Evolutionary conservation across 2,329 filamentous ascomycete species (phyloP).

Genomic region (Fusarium camptoceras): DNA sequence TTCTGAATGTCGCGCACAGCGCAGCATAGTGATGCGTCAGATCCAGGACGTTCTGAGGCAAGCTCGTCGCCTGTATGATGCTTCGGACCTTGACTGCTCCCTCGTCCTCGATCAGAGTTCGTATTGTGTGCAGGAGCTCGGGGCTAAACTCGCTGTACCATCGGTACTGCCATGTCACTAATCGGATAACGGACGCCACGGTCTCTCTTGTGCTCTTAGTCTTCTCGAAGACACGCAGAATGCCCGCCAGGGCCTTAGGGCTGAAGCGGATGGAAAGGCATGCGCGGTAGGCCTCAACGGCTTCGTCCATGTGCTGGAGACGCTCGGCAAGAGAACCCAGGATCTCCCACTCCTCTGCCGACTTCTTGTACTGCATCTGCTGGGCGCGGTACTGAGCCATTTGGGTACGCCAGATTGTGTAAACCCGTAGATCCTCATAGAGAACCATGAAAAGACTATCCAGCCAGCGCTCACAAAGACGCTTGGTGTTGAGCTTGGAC

Average conservation of each 20-base stretch:
- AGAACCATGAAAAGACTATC: constrained; percentile 99
- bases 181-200: constrained; percentile 84
- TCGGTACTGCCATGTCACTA: constrained; percentile 98
- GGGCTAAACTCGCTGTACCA: constrained; percentile 99
- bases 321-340: constrained; percentile 92
- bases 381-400: constrained; percentile 96
- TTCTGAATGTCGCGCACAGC: constrained; percentile 93
- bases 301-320: constrained; percentile 91
- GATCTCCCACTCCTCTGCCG: constrained; percentile 97
- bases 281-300: constrained; percentile 90
- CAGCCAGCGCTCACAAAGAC: constrained; percentile 95
- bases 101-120: constrained; percentile 95
- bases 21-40: constrained; percentile 96
- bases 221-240: constrained; percentile 82
- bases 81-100: constrained; percentile 97
- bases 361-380: constrained; percentile 95
- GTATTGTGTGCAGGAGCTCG: constrained; percentile 85
- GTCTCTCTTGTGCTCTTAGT: constrained; percentile 83
- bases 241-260: constrained; percentile 88
- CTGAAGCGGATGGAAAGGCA: constrained; percentile 91
- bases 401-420: constrained; percentile 99
- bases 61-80: constrained; percentile 94
- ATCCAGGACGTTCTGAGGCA: constrained; percentile 93
- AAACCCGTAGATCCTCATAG: constrained; percentile 96
- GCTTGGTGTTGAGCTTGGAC: constrained; percentile 95